A percentile compares a stretch with the other conserved stretches of the same genome.
Conservation (phyloP, 2,329 filamentous ascomycete species). For the Aspergillus sp. region DNA sequence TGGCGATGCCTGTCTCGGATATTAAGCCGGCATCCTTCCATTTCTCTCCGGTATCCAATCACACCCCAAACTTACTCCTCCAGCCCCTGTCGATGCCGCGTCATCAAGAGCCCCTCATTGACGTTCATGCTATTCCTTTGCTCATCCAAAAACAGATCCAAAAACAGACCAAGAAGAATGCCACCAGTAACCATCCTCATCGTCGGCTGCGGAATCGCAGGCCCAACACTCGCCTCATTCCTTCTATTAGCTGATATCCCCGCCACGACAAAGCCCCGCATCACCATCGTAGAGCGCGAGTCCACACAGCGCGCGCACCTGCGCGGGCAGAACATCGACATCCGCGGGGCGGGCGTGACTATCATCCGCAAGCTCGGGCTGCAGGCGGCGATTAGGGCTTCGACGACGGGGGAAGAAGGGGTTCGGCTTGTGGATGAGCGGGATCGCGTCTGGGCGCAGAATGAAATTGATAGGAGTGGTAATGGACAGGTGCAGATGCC, state of each 20-base stretch:
- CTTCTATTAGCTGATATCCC: neutral
- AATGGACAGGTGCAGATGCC: neutral
- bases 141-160: no score
- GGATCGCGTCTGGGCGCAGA: neutral
- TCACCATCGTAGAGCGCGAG: neutral
- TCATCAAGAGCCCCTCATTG: no score
- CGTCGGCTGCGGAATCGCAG: neutral
- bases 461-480: neutral
- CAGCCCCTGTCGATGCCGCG: no score
- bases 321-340: neutral
- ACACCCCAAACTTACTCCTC: no score
- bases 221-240: neutral
- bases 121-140: no score
- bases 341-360: neutral
- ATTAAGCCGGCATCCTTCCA: no score
- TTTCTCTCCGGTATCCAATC: no score
- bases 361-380: slow-evolving; percentile 1
- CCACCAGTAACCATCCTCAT: neutral
- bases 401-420: neutral
- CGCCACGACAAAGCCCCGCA: neutral
- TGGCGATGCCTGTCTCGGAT: no score
- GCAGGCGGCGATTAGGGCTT: neutral
- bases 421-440: neutral
- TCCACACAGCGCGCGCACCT: neutral
- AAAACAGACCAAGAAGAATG: no score